Base-by-base conservation (phyloP, 371 early-diverging fungal genomes). In the Mortierella sp. region DNA sequence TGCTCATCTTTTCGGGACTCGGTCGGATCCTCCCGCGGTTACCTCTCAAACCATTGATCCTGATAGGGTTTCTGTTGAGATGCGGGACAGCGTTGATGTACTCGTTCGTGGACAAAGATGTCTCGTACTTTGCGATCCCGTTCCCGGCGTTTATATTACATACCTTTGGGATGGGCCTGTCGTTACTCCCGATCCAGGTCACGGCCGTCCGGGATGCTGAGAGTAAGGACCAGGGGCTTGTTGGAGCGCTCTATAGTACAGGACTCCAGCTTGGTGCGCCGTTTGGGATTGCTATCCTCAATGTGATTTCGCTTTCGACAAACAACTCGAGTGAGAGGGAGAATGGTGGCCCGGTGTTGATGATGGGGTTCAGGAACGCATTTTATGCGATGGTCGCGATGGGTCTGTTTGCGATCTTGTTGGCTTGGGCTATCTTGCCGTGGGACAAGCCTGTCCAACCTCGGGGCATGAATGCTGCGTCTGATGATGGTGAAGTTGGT, bases 101-200 rank as follows among this genome's bases (percentile, higher is more conserved):
- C n/a, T 64, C 79, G 0, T 84, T 90, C 26, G 79, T 74, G 8
- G 79, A 77, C 9, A 80, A 88, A 19, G 82, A 88, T 41, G 86
- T 85, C 0, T 79, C 53, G 8, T 82, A 82, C 64, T 77, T 68
- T 71, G 55, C 47, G 3, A 45, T 82, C 10, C 65, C 72, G 2
- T 82, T 82, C 73, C 82, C 82, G 0, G 82, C 77, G 14, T 47
- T 81, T 0, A 71, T 77, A 50, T 9, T 81, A 14, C 77, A 81
- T 44, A n/a, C 74, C 58, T 47, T 77, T 45, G 78, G 82, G 2
- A 24, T 75, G 22, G 75, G 69, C 0, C 58, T 77, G 8, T 67
- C 77, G 24, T 22, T 74, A 26, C 64, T 82, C 7, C 82, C 82
- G 0, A 24, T 77, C 1, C 82, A 82, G 45, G 37, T 82, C n/a